These are phyloP conservation scores for Niebla homalea DNA, from an alignment of 495 filamentous ascomycete genomes.

Conservation along the genomic window DNA sequence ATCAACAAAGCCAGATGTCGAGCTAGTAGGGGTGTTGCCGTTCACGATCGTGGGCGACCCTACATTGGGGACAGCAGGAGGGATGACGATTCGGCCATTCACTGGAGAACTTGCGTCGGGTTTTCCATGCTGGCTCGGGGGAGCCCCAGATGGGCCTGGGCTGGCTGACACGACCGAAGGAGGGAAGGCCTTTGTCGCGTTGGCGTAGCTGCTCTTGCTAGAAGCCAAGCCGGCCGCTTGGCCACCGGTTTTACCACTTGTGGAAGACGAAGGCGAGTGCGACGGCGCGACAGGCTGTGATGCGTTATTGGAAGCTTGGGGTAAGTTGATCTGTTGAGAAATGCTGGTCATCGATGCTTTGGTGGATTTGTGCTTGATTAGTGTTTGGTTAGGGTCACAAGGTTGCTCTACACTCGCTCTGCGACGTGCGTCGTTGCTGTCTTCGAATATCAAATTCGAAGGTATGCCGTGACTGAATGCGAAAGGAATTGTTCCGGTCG, in stretches of 20 bases:
- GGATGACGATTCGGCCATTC: constrained; percentile 68
- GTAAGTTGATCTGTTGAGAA: constrained; percentile 37
- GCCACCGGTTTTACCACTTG: constrained; percentile 47
- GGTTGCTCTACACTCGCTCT: constrained; percentile 18
- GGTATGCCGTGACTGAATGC: constrained; percentile 10
- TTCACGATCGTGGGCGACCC: constrained; percentile 43
- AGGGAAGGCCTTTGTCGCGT: constrained; percentile 56
- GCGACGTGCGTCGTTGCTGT: constrained; percentile 13
- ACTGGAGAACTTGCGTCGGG: constrained; percentile 59
- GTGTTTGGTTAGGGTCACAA: constrained; percentile 4
- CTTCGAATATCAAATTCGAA: constrained; percentile 35
- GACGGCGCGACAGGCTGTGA: constrained; percentile 34
- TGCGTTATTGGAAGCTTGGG: constrained; percentile 41
- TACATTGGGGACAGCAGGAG: constrained; percentile 51
- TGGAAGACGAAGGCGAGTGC: constrained; percentile 37
- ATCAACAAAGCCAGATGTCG: constrained; percentile 43
- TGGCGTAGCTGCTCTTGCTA: constrained; percentile 42
- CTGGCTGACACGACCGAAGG: constrained; percentile 58
- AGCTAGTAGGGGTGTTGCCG: constrained; percentile 43
- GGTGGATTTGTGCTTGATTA: constrained; percentile 9
- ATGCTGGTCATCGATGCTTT: constrained; percentile 22
- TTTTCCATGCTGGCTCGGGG: constrained; percentile 67
- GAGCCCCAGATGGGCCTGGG: constrained; percentile 50
- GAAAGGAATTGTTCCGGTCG: neutral
- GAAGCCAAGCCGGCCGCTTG: constrained; percentile 45